A percentile compares a stretch with the other conserved stretches of the same genome.
Evolutionary conservation across 2,329 filamentous ascomycete species (phyloP).

Genomic region (Calonectria montana): DNA sequence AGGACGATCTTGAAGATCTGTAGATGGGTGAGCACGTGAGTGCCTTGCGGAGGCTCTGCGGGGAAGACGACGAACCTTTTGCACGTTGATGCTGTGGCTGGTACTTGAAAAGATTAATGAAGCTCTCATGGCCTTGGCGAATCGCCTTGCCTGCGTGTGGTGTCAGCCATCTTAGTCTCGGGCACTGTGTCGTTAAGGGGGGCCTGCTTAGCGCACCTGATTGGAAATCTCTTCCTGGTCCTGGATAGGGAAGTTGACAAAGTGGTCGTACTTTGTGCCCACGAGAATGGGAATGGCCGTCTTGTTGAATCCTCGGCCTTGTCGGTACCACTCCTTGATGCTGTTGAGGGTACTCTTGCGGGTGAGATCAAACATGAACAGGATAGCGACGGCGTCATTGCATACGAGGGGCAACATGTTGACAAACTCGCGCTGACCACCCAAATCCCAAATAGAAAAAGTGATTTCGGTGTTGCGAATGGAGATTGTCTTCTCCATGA

Average conservation of each 20-base stretch:
- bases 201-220: slow-evolving; percentile 68
- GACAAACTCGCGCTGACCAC: slow-evolving; percentile 97
- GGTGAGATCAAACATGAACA: slow-evolving; percentile 99
- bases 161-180: slow-evolving; percentile 17
- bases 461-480: slow-evolving; percentile 99
- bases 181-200: neutral
- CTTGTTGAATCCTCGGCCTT: slow-evolving; percentile 98
- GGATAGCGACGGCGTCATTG: slow-evolving; percentile 97
- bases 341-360: slow-evolving; percentile 98
- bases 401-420: slow-evolving; percentile 99
- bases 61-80: slow-evolving; percentile 74
- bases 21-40: slow-evolving; percentile 17
- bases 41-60: neutral
- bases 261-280: slow-evolving; percentile 98
- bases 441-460: slow-evolving; percentile 99
- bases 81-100: slow-evolving; percentile 99
- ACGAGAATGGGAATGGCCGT: slow-evolving; percentile 98
- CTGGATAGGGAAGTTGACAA: slow-evolving; percentile 97
- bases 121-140: slow-evolving; percentile 98
- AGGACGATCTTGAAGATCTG: slow-evolving; percentile 99
- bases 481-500: slow-evolving; percentile 99
- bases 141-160: slow-evolving; percentile 82
- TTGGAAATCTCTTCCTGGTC: slow-evolving; percentile 99
- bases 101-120: slow-evolving; percentile 98
- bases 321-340: slow-evolving; percentile 99